Percentiles rank a stretch among this genome's conserved stretches.
Conservation (phyloP, 2,329 filamentous ascomycete species). For the Stagonosporopsis tanaceti region DNA sequence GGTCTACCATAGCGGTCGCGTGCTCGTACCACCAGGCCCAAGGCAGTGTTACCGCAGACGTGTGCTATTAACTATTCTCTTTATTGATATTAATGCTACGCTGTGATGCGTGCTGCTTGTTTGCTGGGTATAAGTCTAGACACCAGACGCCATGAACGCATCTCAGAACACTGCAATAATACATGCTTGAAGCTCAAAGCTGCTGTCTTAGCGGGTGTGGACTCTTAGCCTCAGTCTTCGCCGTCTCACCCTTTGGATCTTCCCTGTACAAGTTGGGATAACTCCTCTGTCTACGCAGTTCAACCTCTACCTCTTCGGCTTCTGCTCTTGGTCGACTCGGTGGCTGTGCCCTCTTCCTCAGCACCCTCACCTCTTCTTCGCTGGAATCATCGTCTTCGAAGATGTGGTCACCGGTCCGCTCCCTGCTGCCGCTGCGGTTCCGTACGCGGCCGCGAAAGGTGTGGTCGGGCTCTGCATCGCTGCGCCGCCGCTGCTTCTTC, state of each 20-base stretch:
- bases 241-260: constrained; percentile 24
- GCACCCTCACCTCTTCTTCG: constrained; percentile 36
- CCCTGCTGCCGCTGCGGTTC: constrained; percentile 34
- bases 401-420: constrained; percentile 33
- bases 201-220: constrained; percentile 16
- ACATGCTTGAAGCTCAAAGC: constrained; percentile 1
- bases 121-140: constrained; percentile 10
- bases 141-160: background rate
- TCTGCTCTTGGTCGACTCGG: constrained; percentile 43
- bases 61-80: background rate
- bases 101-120: background rate
- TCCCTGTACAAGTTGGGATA: constrained; percentile 44
- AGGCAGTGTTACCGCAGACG: background rate
- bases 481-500: constrained; percentile 41
- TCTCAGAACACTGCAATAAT: too few species aligned
- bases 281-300: constrained; percentile 50
- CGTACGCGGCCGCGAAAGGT: constrained; percentile 44
- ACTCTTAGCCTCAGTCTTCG: constrained; percentile 3
- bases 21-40: background rate
- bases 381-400: constrained; percentile 34
- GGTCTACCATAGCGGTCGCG: constrained; percentile 13
- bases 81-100: background rate
- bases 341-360: constrained; percentile 46
- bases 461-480: constrained; percentile 48
- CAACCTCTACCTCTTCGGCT: constrained; percentile 24